Evolutionary conservation across 768 basidiomycete species (phyloP).

Genomic region (Pisolithus tinctorius): DNA sequence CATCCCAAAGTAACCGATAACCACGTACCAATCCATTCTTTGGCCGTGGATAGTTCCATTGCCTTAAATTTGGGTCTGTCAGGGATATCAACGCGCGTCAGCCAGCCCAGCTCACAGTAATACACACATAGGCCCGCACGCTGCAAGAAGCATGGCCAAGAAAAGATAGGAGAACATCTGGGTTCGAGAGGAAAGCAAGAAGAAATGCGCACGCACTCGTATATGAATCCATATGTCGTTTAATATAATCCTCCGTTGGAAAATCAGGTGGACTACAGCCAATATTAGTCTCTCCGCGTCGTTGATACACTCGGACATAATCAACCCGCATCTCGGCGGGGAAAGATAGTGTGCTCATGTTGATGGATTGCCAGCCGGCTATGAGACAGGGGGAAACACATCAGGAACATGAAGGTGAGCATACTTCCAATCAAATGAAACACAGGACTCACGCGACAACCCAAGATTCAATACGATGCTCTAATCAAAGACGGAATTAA

Average conservation of each 20-base stretch:
- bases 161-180: no score
- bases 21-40: conserved; percentile 26
- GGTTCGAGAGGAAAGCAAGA: not conserved
- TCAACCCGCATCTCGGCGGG: conserved; percentile 48
- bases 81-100: not conserved
- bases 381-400: not conserved
- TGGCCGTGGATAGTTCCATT: conserved; percentile 37
- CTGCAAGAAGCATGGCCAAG: no score
- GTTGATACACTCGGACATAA: conserved; percentile 59
- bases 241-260: conserved; percentile 44
- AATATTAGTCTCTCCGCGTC: conserved; percentile 32
- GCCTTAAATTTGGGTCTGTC: conserved; percentile 36
- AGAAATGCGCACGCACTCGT: conserved; percentile 34
- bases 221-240: conserved; percentile 46
- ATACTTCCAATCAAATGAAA: not conserved
- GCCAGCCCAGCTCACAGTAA: not conserved
- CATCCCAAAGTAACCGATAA: not conserved
- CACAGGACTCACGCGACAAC: conserved; percentile 41
- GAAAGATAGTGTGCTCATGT: conserved; percentile 39
- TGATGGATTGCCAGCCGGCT: conserved; percentile 63
- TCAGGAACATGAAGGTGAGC: not conserved
- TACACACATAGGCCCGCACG: not conserved
- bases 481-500: not conserved
- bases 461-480: conserved; percentile 55
- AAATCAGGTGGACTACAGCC: conserved; percentile 43